These are phyloP conservation scores for Phytophthora vignae DNA, from an alignment of 352 stramenopile genomes.

Conservation along the genomic window DNA sequence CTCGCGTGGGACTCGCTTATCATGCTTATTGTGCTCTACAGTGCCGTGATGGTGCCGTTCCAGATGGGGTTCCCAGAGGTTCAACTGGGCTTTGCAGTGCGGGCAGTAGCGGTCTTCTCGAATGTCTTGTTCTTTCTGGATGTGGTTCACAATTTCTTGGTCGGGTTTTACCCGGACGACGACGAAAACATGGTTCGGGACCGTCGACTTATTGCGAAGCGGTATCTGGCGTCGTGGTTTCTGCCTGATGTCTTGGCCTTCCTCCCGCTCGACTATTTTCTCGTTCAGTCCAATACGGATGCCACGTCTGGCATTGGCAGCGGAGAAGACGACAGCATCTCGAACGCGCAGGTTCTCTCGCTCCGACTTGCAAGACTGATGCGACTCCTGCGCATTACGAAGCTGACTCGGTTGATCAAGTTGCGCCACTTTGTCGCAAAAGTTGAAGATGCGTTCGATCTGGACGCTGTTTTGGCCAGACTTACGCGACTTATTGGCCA, in stretches of 20 bases:
- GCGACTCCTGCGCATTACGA: conserved; percentile 74
- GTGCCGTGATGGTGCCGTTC: conserved; percentile 71
- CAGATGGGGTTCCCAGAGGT: conserved; percentile 79
- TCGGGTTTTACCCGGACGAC: conserved; percentile 71
- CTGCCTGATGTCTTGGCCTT: conserved; percentile 58
- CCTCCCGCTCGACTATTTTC: conserved; percentile 63
- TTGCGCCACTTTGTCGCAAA: conserved; percentile 76
- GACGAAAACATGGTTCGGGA: conserved; percentile 66
- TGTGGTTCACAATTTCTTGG: conserved; percentile 76
- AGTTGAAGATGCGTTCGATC: conserved; percentile 69
- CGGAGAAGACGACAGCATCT: conserved; percentile 9
- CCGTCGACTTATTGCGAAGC: conserved; percentile 49
- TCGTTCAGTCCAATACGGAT: conserved; percentile 19
- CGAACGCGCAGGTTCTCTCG: conserved; percentile 60
- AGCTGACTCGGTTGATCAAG: conserved; percentile 76
- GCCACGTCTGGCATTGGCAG: conserved; percentile 5
- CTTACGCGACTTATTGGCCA: conserved; percentile 71
- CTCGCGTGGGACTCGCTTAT: conserved; percentile 74
- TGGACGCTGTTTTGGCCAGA: conserved; percentile 71
- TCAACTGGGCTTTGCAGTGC: conserved; percentile 38
- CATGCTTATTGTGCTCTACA: conserved; percentile 82
- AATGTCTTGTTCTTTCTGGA: conserved; percentile 75
- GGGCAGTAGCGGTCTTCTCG: conserved; percentile 33
- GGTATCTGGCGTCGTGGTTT: conserved; percentile 73
- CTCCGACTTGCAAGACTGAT: conserved; percentile 72